Percentiles rank a stretch among this genome's conserved stretches.
phyloP scores from a whole-genome alignment of 2,329 filamentous ascomycete genomes.

The Arachnopeziza araneosa region DNA sequence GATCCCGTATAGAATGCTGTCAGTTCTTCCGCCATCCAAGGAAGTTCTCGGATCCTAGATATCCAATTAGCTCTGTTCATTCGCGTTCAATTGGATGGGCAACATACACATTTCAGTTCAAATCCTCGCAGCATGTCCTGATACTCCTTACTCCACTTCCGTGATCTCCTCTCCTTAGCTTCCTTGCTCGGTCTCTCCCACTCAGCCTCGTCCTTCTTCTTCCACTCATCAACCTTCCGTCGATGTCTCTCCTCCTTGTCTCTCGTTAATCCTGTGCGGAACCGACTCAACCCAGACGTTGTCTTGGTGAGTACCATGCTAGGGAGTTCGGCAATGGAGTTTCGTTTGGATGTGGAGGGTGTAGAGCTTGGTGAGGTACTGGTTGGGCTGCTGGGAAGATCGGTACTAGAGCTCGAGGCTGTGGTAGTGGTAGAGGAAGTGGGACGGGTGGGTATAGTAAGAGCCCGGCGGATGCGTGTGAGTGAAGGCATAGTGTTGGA shows the following conservation, averaged over 20 bases:
- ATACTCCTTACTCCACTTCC: not conserved
- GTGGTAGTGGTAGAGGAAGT: not conserved
- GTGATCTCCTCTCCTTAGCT: not conserved
- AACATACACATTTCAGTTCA: not conserved
- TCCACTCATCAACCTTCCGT: not conserved
- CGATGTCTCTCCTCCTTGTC: not conserved
- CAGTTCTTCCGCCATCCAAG: not conserved
- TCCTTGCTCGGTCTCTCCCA: not conserved
- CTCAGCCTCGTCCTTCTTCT: not conserved
- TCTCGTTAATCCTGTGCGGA: not conserved
- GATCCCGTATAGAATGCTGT: not conserved
- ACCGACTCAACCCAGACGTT: not conserved
- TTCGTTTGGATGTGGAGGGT: not conserved
- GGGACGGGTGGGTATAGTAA: not conserved
- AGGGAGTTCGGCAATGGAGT: not conserved
- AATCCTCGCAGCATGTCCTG: not conserved
- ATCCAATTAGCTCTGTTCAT: not conserved
- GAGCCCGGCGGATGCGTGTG: not conserved
- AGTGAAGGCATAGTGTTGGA: not conserved
- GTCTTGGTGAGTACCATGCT: not conserved
- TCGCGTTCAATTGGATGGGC: not conserved
- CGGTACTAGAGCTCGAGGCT: not conserved
- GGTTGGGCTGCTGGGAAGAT: not conserved
- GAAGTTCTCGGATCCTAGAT: not conserved
- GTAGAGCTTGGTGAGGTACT: not conserved